Conservation (phyloP, 1,284 basidiomycete genomes). For the Melampsora americana region DNA sequence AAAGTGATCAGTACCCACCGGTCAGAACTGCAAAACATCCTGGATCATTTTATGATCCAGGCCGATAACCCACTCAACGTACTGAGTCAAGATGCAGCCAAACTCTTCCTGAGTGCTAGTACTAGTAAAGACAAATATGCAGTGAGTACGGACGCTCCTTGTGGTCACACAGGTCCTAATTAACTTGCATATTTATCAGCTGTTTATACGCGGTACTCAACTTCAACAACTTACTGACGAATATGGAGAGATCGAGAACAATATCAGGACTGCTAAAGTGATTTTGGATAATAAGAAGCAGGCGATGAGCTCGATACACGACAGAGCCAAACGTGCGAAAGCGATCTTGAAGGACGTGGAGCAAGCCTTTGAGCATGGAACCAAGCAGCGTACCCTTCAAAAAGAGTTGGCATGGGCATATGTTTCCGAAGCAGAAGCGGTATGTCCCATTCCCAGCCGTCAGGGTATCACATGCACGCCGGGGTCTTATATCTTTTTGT, state of each 20-base stretch:
- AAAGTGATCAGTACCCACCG: conserved; percentile 72
- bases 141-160: conserved; percentile 57
- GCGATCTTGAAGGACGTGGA: conserved; percentile 68
- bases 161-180: background rate
- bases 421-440: conserved; percentile 63
- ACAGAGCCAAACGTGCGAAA: conserved; percentile 63
- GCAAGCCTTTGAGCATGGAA: conserved; percentile 68
- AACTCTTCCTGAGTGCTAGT: conserved; percentile 82
- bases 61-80: conserved; percentile 97
- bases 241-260: conserved; percentile 72
- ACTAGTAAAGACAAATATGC: conserved; percentile 84
- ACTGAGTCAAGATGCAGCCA: conserved; percentile 59
- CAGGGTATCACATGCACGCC: background rate
- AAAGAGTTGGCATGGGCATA: conserved; percentile 85
- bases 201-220: conserved; percentile 91
- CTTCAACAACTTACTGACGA: conserved; percentile 81
- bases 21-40: conserved; percentile 79
- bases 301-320: conserved; percentile 69
- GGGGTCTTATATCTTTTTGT: background rate
- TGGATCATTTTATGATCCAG: conserved; percentile 85
- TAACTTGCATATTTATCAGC: conserved; percentile 59
- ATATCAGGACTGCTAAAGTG: conserved; percentile 64
- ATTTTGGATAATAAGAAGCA: conserved; percentile 58
- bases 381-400: conserved; percentile 68
- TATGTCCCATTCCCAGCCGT: background rate